A percentile compares a stretch with the other conserved stretches of the same genome.
phyloP scores from a whole-genome alignment of 306 rosid genomes.

The Comarum palustre region DNA sequence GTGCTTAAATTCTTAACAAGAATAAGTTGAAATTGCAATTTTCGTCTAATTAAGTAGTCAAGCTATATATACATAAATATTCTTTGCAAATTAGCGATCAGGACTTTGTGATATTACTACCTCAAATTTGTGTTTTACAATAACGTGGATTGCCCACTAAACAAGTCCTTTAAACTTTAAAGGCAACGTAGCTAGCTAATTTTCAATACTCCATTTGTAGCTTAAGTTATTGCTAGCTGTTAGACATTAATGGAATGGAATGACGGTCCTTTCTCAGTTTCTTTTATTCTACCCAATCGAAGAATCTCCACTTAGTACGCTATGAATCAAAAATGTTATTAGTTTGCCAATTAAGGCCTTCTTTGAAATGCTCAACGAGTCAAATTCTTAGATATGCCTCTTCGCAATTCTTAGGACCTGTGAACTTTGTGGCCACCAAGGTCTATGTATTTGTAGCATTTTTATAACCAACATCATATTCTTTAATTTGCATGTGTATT shows the following conservation, averaged over 20 bases:
- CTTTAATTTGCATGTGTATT: not conserved
- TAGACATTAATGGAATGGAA: not conserved
- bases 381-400: slow-evolving; percentile 27
- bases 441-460: not conserved
- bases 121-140: not conserved
- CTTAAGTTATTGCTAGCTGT: not conserved
- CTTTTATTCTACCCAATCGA: not conserved
- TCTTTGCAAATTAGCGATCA: not conserved
- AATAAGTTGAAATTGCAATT: not conserved
- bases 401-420: slow-evolving; percentile 18
- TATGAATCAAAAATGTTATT: not conserved
- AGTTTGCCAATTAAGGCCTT: not conserved
- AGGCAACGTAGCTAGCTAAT: not conserved
- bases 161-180: not conserved
- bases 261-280: not conserved
- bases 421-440: slow-evolving; percentile 27
- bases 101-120: not conserved
- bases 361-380: slow-evolving; percentile 35
- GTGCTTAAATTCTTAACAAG: not conserved
- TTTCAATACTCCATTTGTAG: not conserved
- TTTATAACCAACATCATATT: not conserved
- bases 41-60: too few species aligned
- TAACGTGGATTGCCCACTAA: not conserved
- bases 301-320: not conserved
- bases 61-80: too few species aligned